These are phyloP conservation scores for Fistulinella cinereoalba DNA, from an alignment of 1,284 basidiomycete genomes.

Conservation along the genomic window DNA sequence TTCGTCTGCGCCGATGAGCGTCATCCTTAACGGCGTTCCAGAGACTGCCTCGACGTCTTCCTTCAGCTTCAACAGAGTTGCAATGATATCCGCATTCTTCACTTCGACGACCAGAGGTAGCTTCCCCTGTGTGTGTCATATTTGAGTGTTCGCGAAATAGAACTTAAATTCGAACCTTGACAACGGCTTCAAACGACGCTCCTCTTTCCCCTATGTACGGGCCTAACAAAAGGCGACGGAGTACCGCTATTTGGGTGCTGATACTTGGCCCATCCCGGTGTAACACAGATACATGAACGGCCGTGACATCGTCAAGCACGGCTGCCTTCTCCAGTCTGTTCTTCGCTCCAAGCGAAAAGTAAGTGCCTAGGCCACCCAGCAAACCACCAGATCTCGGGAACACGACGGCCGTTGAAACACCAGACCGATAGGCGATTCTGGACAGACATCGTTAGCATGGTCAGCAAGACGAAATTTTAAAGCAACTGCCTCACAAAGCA, in stretches of 20 bases:
- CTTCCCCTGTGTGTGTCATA: constrained; percentile 38
- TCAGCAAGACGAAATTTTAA: neutral
- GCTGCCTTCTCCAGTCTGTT: constrained; percentile 68
- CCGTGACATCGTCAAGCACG: constrained; percentile 58
- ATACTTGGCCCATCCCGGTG: constrained; percentile 43
- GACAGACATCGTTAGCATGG: constrained; percentile 3
- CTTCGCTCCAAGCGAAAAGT: constrained; percentile 61
- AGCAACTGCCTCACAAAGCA: constrained; percentile 61
- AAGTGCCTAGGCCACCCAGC: constrained; percentile 63
- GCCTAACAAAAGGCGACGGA: constrained; percentile 61
- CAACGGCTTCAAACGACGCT: constrained; percentile 53
- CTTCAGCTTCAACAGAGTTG: constrained; percentile 74
- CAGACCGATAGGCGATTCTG: constrained; percentile 64
- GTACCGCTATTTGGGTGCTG: constrained; percentile 62
- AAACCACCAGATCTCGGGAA: constrained; percentile 55
- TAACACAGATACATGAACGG: constrained; percentile 55
- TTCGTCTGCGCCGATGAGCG: constrained; percentile 70
- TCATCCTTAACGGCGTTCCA: constrained; percentile 47
- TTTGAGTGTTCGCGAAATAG: neutral
- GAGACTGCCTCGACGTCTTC: constrained; percentile 56
- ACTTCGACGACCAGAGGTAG: constrained; percentile 56
- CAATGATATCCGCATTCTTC: constrained; percentile 73
- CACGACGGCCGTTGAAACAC: constrained; percentile 61
- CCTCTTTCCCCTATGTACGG: constrained; percentile 47
- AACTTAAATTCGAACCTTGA: constrained; percentile 19